These are phyloP conservation scores for Ganoderma lucidum DNA, from an alignment of 1,284 basidiomycete species.

Conservation along the genomic window DNA sequence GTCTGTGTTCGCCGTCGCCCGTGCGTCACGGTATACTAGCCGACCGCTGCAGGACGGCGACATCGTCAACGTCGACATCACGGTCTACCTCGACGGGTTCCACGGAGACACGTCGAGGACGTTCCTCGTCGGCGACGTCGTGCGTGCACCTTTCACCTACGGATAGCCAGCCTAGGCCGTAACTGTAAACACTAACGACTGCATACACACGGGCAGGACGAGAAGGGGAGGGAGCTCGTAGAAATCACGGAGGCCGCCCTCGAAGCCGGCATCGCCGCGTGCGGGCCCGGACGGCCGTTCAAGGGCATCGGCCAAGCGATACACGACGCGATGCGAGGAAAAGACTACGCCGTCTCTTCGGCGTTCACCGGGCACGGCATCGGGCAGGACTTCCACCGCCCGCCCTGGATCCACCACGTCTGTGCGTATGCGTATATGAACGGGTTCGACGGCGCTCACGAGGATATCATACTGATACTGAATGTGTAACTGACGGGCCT, in stretches of 20 bases:
- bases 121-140: slow-evolving; percentile 81
- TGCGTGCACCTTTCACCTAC: slow-evolving; percentile 41
- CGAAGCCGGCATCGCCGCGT: slow-evolving; percentile 75
- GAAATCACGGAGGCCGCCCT: slow-evolving; percentile 72
- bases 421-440: slow-evolving; percentile 45
- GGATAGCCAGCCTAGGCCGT: too few relatives aligned
- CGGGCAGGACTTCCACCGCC: slow-evolving; percentile 81
- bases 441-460: not conserved
- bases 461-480: not conserved
- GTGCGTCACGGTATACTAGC: slow-evolving; percentile 46
- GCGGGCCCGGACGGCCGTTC: slow-evolving; percentile 81
- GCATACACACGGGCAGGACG: slow-evolving; percentile 56
- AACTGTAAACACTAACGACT: too few relatives aligned
- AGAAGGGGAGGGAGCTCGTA: slow-evolving; percentile 70
- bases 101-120: slow-evolving; percentile 90
- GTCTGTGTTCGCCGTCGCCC: too few relatives aligned
- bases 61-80: slow-evolving; percentile 88
- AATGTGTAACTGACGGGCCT: too few relatives aligned
- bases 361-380: slow-evolving; percentile 91
- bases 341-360: slow-evolving; percentile 70
- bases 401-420: slow-evolving; percentile 87
- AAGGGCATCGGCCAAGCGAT: slow-evolving; percentile 82
- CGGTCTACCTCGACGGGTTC: slow-evolving; percentile 79
- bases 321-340: slow-evolving; percentile 54
- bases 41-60: slow-evolving; percentile 84